Conservation (phyloP, 257 asterid genomes). For the Haberlea rhodopensis region DNA sequence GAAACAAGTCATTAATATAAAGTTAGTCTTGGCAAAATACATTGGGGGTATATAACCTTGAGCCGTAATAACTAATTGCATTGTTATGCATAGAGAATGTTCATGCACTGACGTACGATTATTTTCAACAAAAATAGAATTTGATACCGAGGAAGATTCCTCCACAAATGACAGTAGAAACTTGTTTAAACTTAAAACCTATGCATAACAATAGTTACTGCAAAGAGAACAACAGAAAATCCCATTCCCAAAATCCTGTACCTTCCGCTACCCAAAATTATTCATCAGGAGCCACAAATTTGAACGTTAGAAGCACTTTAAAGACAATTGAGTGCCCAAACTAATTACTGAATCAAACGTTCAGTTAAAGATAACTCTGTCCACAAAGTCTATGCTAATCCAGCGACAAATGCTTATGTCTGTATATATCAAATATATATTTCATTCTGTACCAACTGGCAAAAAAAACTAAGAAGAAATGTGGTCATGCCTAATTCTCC, state of each 20-base stretch:
- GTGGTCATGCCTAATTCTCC: neutral
- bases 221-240: neutral
- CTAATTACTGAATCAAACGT: too few relatives aligned
- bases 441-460: neutral
- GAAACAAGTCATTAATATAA: neutral
- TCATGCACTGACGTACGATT: slow-evolving; percentile 4
- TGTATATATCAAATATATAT: neutral
- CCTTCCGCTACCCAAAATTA: neutral
- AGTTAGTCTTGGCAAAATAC: neutral
- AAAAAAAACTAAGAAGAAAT: neutral
- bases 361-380: neutral
- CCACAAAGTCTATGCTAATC: neutral
- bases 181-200: neutral
- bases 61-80: slow-evolving; percentile 3
- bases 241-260: neutral
- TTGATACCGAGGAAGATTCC: neutral
- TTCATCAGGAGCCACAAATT: neutral
- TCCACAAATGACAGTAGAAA: neutral
- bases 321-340: neutral
- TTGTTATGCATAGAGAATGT: slow-evolving; percentile 6
- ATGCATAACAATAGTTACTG: neutral
- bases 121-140: slow-evolving; percentile 9
- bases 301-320: neutral
- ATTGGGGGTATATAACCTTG: neutral
- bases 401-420: neutral